Evolutionary conservation across 768 basidiomycete species (phyloP).

Genomic region (Lenzites betulinus): DNA sequence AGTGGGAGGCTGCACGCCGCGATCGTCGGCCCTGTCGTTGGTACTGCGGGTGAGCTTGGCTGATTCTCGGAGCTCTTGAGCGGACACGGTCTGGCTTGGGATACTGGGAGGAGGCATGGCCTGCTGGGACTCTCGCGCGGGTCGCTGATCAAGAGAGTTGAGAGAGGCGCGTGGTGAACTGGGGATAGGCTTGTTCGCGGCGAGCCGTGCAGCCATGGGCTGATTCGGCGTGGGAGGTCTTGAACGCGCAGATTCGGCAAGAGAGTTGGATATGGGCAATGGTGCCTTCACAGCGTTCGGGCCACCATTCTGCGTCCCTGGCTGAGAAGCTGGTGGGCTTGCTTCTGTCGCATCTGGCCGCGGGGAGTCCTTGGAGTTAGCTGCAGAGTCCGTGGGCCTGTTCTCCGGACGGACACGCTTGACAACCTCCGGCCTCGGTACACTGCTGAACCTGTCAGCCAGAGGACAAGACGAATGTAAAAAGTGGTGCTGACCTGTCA

Average conservation of each 20-base stretch:
- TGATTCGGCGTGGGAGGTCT: constrained; percentile 22
- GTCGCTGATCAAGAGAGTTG: constrained; percentile 1
- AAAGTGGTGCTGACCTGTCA: constrained; percentile 53
- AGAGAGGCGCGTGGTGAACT: constrained; percentile 14
- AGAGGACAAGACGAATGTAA: background rate
- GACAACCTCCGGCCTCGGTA: constrained; percentile 80
- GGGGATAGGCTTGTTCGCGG: constrained; percentile 7
- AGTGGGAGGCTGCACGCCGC: constrained; percentile 27
- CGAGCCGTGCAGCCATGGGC: constrained; percentile 6
- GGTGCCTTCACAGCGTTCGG: background rate
- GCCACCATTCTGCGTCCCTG: background rate
- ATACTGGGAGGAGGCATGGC: constrained; percentile 76
- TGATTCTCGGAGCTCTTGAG: constrained; percentile 79
- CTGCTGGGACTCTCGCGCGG: constrained; percentile 37
- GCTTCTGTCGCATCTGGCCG: constrained; percentile 39
- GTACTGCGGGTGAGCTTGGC: constrained; percentile 59
- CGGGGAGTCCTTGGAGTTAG: constrained; percentile 15
- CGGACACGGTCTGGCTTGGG: constrained; percentile 77
- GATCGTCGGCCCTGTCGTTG: constrained; percentile 40
- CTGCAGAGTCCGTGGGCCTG: constrained; percentile 35
- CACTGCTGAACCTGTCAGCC: constrained; percentile 40
- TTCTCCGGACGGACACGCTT: constrained; percentile 52
- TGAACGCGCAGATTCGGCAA: background rate
- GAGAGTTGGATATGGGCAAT: background rate
- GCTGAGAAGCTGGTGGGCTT: constrained; percentile 24